phyloP scores from a whole-genome alignment of 768 basidiomycete species.

The Pulveroboletus sp. region DNA sequence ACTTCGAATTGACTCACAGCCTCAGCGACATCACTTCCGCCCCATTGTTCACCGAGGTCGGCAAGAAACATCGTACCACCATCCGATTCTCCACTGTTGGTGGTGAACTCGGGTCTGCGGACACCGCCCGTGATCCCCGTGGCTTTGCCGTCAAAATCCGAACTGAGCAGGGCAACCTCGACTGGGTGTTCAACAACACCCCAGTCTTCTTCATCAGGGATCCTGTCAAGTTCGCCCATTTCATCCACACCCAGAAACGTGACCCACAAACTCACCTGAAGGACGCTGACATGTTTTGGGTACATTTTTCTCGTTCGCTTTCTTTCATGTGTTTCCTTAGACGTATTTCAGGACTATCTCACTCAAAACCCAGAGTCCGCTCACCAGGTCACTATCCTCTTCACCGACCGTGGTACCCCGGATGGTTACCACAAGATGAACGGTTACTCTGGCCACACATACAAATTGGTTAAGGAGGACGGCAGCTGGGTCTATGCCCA shows the following conservation, averaged over 20 bases:
- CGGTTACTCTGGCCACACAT: constrained; percentile 92
- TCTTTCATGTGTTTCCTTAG: neutral
- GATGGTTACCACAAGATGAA: constrained; percentile 84
- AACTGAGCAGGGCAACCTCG: constrained; percentile 88
- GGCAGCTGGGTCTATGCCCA: constrained; percentile 86
- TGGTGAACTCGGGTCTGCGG: constrained; percentile 84
- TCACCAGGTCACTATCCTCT: constrained; percentile 84
- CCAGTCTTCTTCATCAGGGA: constrained; percentile 90
- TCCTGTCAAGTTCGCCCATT: constrained; percentile 86
- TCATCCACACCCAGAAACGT: constrained; percentile 92
- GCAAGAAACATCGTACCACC: constrained; percentile 69
- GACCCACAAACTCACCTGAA: constrained; percentile 90
- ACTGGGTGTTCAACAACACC: constrained; percentile 92
- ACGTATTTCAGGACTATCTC: constrained; percentile 69
- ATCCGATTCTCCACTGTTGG: constrained; percentile 93
- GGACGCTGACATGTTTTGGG: constrained; percentile 85
- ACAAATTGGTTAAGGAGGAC: constrained; percentile 80
- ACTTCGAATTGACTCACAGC: constrained; percentile 86
- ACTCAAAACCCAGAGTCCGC: constrained; percentile 85
- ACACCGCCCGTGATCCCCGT: constrained; percentile 90
- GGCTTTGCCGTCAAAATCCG: constrained; percentile 89
- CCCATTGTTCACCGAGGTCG: constrained; percentile 57
- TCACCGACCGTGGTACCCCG: constrained; percentile 95
- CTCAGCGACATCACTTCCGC: constrained; percentile 79
- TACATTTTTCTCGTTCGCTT: constrained; percentile 20